phyloP scores from a whole-genome alignment of 495 filamentous ascomycete species.

The Pyronema domesticum region DNA sequence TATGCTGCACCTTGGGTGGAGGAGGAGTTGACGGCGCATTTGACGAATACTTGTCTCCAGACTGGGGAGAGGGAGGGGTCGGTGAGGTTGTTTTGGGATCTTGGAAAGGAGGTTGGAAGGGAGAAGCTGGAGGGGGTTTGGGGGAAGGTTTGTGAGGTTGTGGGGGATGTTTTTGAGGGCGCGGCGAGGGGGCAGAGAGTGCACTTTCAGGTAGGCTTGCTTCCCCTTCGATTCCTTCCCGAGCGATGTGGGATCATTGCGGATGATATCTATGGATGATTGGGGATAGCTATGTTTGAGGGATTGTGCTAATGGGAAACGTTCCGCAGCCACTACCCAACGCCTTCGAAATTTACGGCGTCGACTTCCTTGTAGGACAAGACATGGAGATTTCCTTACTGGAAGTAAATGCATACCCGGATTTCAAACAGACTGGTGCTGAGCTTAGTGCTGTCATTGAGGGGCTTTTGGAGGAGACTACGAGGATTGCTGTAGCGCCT shows the following conservation, averaged over 20 bases:
- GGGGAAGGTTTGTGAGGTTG: slow-evolving; percentile 52
- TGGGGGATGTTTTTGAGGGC: slow-evolving; percentile 63
- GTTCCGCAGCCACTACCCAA: slow-evolving; percentile 50
- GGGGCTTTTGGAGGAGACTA: slow-evolving; percentile 56
- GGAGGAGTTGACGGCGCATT: slow-evolving; percentile 47
- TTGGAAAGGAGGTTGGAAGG: slow-evolving; percentile 27
- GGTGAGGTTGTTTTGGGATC: slow-evolving; percentile 53
- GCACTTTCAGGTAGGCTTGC: slow-evolving; percentile 65
- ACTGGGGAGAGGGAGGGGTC: slow-evolving; percentile 35
- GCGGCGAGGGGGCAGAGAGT: slow-evolving; percentile 64
- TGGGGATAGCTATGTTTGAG: too few relatives aligned
- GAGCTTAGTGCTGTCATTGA: slow-evolving; percentile 49
- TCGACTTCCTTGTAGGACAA: slow-evolving; percentile 75
- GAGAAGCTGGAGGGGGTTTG: slow-evolving; percentile 33
- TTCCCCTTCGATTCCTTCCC: too few relatives aligned
- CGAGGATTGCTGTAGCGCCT: slow-evolving; percentile 44
- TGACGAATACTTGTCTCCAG: slow-evolving; percentile 95
- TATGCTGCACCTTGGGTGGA: slow-evolving; percentile 41
- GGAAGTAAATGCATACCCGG: slow-evolving; percentile 93
- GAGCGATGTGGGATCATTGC: too few relatives aligned
- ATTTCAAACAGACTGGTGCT: slow-evolving; percentile 78
- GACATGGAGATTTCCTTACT: slow-evolving; percentile 49
- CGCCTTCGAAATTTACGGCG: slow-evolving; percentile 78
- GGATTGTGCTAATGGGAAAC: too few relatives aligned
- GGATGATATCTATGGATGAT: too few relatives aligned